These are phyloP conservation scores for Pestalotiopsis sp. DNA, from an alignment of 2,329 filamentous ascomycete genomes.

Conservation along the genomic window DNA sequence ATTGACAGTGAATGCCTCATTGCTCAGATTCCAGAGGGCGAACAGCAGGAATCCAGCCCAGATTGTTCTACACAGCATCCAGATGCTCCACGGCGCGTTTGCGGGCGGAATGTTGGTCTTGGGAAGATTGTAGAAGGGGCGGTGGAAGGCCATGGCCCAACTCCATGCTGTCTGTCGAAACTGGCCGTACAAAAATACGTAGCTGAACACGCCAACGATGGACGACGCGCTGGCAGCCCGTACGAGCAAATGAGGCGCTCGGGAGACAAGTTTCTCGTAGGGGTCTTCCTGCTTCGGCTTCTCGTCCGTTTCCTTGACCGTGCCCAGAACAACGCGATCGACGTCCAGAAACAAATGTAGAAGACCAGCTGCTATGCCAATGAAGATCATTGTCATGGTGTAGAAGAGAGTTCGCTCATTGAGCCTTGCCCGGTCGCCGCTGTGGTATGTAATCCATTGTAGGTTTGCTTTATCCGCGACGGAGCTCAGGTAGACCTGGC, in stretches of 20 bases:
- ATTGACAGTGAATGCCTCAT: constrained; percentile 78
- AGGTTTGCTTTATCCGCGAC: constrained; percentile 62
- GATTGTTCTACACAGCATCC: constrained; percentile 57
- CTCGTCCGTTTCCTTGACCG: constrained; percentile 30
- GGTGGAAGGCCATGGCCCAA: constrained; percentile 70
- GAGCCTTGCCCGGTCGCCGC: constrained; percentile 71
- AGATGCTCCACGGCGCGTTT: constrained; percentile 59
- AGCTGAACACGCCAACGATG: constrained; percentile 40
- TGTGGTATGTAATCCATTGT: constrained; percentile 72
- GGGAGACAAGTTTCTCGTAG: constrained; percentile 43
- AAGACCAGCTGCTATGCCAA: constrained; percentile 71
- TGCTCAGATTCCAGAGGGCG: constrained; percentile 76
- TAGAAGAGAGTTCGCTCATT: constrained; percentile 89
- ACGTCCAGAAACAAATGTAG: constrained; percentile 74
- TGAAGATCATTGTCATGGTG: constrained; percentile 67
- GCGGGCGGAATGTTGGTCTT: constrained; percentile 66
- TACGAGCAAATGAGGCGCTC: constrained; percentile 33
- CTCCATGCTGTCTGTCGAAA: constrained; percentile 69
- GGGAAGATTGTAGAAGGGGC: constrained; percentile 75
- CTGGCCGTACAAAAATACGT: constrained; percentile 63
- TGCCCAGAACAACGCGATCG: constrained; percentile 63
- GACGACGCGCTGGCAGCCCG: constrained; percentile 35
- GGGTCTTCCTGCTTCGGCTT: constrained; percentile 21
- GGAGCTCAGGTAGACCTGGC: constrained; percentile 79
- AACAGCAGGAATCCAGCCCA: constrained; percentile 68